Percentiles rank a stretch among this genome's conserved stretches.
phyloP scores from a whole-genome alignment of 2,329 filamentous ascomycete genomes.

The Volutella citrinella region DNA sequence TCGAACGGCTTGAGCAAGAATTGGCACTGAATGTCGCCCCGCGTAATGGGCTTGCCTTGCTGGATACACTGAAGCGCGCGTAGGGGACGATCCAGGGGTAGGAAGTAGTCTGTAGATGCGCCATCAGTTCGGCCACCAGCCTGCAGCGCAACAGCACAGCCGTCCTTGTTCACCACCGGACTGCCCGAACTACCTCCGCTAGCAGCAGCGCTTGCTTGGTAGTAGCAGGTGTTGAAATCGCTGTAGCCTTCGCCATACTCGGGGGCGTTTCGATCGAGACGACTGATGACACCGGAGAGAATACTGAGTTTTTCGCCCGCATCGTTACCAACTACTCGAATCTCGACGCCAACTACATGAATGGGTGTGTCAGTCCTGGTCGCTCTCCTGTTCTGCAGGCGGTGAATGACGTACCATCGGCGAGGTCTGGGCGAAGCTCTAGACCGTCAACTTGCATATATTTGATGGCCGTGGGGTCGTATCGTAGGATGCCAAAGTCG shows the following conservation, averaged over 20 bases:
- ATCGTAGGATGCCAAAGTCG: conserved; percentile 95
- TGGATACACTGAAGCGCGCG: conserved; percentile 85
- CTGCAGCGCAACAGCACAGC: conserved; percentile 86
- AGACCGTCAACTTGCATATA: conserved; percentile 90
- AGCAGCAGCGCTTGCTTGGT: conserved; percentile 94
- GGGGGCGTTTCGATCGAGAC: conserved; percentile 91
- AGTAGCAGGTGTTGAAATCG: conserved; percentile 95
- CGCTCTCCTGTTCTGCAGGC: background rate
- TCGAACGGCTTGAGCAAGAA: conserved; percentile 97
- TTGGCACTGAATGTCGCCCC: conserved; percentile 97
- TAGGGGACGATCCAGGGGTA: conserved; percentile 86
- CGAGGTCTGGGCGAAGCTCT: conserved; percentile 78
- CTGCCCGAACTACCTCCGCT: conserved; percentile 97
- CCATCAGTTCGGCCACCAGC: conserved; percentile 92
- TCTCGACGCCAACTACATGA: conserved; percentile 77
- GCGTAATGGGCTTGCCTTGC: conserved; percentile 68
- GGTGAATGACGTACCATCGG: conserved; percentile 50
- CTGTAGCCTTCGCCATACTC: conserved; percentile 98
- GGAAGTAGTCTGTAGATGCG: conserved; percentile 95
- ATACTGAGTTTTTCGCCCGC: conserved; percentile 98
- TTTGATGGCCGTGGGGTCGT: conserved; percentile 93
- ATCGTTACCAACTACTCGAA: conserved; percentile 96
- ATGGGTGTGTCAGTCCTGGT: conserved; percentile 14
- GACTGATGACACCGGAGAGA: conserved; percentile 92
- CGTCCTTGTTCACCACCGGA: conserved; percentile 95